Conservation (phyloP, 257 asterid species). For the Anisodus tanguticus region DNA sequence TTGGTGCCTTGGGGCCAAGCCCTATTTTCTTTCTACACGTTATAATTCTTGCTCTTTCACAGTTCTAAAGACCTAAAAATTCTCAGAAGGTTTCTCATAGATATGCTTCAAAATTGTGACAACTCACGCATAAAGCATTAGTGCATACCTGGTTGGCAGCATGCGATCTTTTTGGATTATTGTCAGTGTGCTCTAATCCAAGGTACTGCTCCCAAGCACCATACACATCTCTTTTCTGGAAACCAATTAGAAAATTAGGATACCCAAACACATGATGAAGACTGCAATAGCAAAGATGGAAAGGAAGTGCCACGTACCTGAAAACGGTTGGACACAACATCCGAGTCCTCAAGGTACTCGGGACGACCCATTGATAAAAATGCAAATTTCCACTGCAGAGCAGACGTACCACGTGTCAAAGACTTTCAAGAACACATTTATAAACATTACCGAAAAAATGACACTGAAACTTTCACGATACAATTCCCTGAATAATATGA, state of each 20-base stretch:
- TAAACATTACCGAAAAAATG: neutral
- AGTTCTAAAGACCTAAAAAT: neutral
- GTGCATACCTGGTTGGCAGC: conserved; percentile 53
- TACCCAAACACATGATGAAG: neutral
- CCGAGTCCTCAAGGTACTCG: conserved; percentile 62
- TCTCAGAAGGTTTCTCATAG: neutral
- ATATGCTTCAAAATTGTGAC: neutral
- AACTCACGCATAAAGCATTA: neutral
- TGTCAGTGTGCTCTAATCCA: conserved; percentile 69
- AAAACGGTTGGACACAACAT: conserved; percentile 56
- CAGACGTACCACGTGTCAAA: neutral
- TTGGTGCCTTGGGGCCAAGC: neutral
- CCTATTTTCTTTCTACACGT: neutral
- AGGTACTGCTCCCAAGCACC: conserved; percentile 75
- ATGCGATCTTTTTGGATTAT: conserved; percentile 58
- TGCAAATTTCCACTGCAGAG: conserved; percentile 68
- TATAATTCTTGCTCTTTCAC: neutral
- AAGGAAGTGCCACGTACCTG: conserved; percentile 45
- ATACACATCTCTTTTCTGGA: conserved; percentile 41
- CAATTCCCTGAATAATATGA: neutral
- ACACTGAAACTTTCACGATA: neutral
- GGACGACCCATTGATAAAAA: conserved; percentile 66
- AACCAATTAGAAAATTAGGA: neutral
- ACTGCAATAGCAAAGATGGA: neutral
- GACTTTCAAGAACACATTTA: conserved; percentile 6